Percentiles rank a stretch among this genome's conserved stretches.
Conservation (phyloP, 352 stramenopile genomes). For the Albugo candida region DNA sequence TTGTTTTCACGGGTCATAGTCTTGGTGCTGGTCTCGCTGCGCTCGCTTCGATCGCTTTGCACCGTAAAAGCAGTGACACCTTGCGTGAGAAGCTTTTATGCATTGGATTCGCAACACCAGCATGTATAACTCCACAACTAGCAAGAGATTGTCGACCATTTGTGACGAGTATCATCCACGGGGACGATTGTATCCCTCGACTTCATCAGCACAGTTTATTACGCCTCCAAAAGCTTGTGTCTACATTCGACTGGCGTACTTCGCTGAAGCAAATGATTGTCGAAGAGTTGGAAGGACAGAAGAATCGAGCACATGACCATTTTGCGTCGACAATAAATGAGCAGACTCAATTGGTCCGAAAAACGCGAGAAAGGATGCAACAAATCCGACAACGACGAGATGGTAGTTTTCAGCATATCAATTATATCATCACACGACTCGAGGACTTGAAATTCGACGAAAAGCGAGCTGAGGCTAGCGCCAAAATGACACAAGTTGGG, state of each 20-base stretch:
- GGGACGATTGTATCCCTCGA: slow-evolving; percentile 64
- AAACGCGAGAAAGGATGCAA: slow-evolving; percentile 27
- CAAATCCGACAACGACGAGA: slow-evolving; percentile 13
- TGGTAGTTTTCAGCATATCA: background rate
- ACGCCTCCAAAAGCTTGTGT: slow-evolving; percentile 40
- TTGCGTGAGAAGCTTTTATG: slow-evolving; percentile 31
- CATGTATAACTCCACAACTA: slow-evolving; percentile 43
- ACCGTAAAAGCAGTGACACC: background rate
- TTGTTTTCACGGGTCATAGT: slow-evolving; percentile 51
- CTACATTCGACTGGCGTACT: slow-evolving; percentile 39
- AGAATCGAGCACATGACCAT: slow-evolving; percentile 1
- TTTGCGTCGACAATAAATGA: no score
- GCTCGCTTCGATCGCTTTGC: slow-evolving; percentile 33
- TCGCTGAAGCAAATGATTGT: slow-evolving; percentile 29
- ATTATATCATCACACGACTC: background rate
- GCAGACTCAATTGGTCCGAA: slow-evolving; percentile 12
- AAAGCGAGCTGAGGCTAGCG: background rate
- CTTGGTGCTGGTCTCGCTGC: slow-evolving; percentile 48
- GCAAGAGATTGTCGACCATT: slow-evolving; percentile 26
- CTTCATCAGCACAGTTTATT: slow-evolving; percentile 57
- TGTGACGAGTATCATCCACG: slow-evolving; percentile 55
- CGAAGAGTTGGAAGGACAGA: slow-evolving; percentile 41
- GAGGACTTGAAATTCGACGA: background rate
- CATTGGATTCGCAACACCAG: slow-evolving; percentile 46
- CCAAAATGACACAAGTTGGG: background rate